Base-by-base conservation (phyloP, 257 asterid genomes). In the Solanum tarapatanum region DNA sequence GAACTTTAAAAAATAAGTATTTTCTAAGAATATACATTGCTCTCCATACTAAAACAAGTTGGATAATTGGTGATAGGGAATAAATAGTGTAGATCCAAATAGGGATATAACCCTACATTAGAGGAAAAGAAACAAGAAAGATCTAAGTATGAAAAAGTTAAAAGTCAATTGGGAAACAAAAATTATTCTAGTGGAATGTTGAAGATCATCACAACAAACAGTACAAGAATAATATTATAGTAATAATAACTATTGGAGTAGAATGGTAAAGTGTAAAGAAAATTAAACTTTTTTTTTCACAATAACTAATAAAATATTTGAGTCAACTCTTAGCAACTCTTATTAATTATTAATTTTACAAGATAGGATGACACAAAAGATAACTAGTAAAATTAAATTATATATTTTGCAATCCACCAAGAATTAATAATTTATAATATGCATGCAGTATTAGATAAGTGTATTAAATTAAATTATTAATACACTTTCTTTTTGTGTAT, bases 301-400 rank as follows among this genome's bases (percentile, higher is more conserved):
- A 51, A 24, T 64, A 39, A 82, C 35, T 16, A 76, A 85, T 43
- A 86, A 88, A 66, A 88, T 69, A 89, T 88, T 89, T 37, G 55
- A 89, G 93, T 91, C 93, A 90, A 91, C 92, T 89, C 88, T 69
- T 84, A 28, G 41, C 85, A 80, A 45, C 85, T 79, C 85, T 45
- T 9, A 45, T 82, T 82, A 82, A 10, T 16, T 26, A 26, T 11
- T 77, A 39, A 45, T 30, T 70, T 55, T 55, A 17, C 64, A 70
- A 30, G 77, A 80, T 16, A n/a, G 84, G 28, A 28, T 80, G 85
- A 45, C 41, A 45, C 66, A 33, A n/a, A 45, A 17, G 68, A 80
- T 28, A 82, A 30, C 19, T 48, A 82, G n/a, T 4, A 30, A 48
- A 82, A 48, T 74, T 43, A 80, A 80, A 43, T 48, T 24, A 24